Evolutionary conservation across 2,329 filamentous ascomycete species (phyloP).

Genomic region (Lasiodiplodia sp.): DNA sequence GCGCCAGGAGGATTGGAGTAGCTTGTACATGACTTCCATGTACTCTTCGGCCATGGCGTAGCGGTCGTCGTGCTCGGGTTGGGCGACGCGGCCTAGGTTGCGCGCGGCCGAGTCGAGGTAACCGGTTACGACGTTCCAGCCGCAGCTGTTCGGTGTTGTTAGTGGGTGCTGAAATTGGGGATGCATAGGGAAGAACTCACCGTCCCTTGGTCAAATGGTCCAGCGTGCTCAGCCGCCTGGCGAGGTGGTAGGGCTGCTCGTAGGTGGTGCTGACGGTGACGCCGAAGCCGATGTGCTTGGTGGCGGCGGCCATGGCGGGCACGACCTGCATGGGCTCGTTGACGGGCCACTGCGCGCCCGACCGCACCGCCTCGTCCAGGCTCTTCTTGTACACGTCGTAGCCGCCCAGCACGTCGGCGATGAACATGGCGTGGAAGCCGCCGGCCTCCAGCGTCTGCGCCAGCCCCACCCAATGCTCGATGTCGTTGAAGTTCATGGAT

Average conservation of each 20-base stretch:
- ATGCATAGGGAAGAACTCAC: not conserved
- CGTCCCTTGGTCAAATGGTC: conserved; percentile 73
- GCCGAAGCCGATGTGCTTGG: conserved; percentile 71
- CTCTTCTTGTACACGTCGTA: conserved; percentile 73
- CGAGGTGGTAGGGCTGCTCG: conserved; percentile 72
- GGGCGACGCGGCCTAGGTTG: conserved; percentile 66
- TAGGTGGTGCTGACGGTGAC: conserved; percentile 74
- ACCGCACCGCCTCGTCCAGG: conserved; percentile 65
- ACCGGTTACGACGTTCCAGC: conserved; percentile 67
- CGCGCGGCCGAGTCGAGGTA: conserved; percentile 72
- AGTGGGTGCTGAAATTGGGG: not conserved
- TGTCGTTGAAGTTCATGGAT: conserved; percentile 62
- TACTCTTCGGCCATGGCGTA: conserved; percentile 72
- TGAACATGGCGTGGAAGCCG: conserved; percentile 51
- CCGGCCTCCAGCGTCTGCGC: conserved; percentile 49
- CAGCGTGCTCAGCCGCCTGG: conserved; percentile 69
- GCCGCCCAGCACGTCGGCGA: conserved; percentile 62
- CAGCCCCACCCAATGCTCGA: conserved; percentile 48
- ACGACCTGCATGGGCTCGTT: conserved; percentile 71
- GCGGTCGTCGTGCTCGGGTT: conserved; percentile 70
- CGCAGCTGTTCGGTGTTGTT: conserved; percentile 25
- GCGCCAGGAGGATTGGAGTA: conserved; percentile 72
- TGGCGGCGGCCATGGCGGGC: conserved; percentile 72
- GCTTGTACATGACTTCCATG: conserved; percentile 69
- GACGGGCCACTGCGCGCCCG: conserved; percentile 74